Evolutionary conservation across 1,139 yeast species (phyloP).

Genomic region (Lodderomyces orthopsilosis): DNA sequence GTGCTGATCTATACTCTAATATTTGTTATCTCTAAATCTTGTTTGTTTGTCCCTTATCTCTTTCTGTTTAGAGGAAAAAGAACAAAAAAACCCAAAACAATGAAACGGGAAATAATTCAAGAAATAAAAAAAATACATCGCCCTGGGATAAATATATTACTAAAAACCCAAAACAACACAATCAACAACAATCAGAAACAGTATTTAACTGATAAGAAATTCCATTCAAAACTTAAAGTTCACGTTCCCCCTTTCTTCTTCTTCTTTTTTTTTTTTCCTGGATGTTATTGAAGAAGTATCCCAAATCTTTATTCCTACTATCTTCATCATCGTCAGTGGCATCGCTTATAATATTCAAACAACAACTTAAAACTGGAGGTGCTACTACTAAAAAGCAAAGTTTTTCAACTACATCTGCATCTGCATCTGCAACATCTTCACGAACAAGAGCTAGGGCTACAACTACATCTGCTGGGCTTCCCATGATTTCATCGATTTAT

Average conservation of each 20-base stretch:
- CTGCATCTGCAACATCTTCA: background rate
- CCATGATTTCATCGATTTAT: conserved; percentile 10
- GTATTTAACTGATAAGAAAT: background rate
- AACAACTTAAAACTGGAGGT: conserved; percentile 2
- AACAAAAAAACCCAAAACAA: no score
- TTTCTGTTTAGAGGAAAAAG: no score
- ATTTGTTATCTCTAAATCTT: no score
- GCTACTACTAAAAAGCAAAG: background rate
- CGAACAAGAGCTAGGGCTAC: background rate
- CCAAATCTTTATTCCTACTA: background rate
- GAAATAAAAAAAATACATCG: background rate
- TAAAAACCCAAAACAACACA: background rate
- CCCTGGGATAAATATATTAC: no score
- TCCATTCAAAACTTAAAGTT: no score
- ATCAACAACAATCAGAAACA: background rate
- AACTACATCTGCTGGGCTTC: background rate
- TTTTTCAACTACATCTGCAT: background rate
- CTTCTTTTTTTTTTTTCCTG: conserved; percentile 1
- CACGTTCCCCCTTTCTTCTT: background rate
- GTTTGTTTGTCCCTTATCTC: no score
- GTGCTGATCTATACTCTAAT: no score
- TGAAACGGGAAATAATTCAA: no score
- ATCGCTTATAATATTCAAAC: background rate
- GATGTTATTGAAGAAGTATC: conserved; percentile 1
- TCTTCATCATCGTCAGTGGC: conserved; percentile 1